These are phyloP conservation scores for Metarhizium anisopliae DNA, from an alignment of 2,329 filamentous ascomycete genomes.

Conservation along the genomic window DNA sequence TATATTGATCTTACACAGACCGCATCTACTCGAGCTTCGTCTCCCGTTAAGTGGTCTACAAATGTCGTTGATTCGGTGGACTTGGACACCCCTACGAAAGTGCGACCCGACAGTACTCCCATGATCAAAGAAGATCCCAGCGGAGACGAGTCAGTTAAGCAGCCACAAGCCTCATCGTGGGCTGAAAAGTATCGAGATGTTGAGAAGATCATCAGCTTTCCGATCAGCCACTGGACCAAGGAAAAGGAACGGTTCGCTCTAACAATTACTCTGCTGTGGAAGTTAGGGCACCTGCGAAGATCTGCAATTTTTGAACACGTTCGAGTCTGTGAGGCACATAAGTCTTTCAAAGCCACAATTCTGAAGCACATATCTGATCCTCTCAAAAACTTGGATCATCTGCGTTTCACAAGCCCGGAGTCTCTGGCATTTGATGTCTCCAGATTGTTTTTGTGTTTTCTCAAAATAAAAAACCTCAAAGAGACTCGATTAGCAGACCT, in stretches of 20 bases:
- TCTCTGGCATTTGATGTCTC: conserved; percentile 20
- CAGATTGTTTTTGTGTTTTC: conserved; percentile 21
- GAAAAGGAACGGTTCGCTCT: conserved; percentile 20
- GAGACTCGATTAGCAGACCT: conserved; percentile 9
- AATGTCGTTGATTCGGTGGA: conserved; percentile 7
- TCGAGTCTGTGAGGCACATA: conserved; percentile 11
- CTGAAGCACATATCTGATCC: conserved; percentile 8
- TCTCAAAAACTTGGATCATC: conserved; percentile 3
- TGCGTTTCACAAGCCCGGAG: conserved; percentile 7
- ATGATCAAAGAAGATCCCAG: neutral
- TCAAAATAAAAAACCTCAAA: conserved; percentile 14
- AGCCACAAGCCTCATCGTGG: neutral
- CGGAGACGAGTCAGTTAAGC: neutral
- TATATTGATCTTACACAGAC: conserved; percentile 22
- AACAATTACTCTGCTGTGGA: conserved; percentile 20
- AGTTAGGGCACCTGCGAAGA: conserved; percentile 19
- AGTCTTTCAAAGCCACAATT: conserved; percentile 6
- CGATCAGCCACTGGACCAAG: conserved; percentile 16
- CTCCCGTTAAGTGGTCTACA: conserved; percentile 6
- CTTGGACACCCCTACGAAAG: conserved; percentile 15
- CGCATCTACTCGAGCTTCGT: conserved; percentile 7
- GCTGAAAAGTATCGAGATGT: conserved; percentile 4
- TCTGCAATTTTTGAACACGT: conserved; percentile 16
- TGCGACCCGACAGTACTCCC: neutral
- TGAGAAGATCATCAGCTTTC: conserved; percentile 11